Evolutionary conservation across 345 rosid genomes (phyloP), one percentile per base, ranked within the genome.

Genomic region (Conringia planisiliqua): DNA sequence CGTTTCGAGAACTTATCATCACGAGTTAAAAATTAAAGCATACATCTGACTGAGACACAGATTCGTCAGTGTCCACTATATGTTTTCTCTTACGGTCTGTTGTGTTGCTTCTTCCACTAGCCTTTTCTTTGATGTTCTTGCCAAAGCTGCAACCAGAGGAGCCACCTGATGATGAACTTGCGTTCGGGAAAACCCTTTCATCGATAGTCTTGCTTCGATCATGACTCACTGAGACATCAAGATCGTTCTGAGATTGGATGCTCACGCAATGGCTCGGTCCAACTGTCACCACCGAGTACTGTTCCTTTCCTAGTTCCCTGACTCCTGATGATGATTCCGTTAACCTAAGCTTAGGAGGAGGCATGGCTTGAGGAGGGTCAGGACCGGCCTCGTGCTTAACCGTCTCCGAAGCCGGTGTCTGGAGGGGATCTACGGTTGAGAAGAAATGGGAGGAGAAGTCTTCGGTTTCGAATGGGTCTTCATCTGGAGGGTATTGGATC

Each of bases 41-140:
- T 63, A 90, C 96, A 81, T 88, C 88, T 71, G 88, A 86, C 18
- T 83, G 90, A 79, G 86, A 81, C 66, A 84, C 85, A 47, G 83
- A 76, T 64, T 86, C 89, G 52, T 84, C 90, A 68, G 77, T 75
- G 71, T 77, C 61, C n/a, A 20, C 70, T 48, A 44, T 70, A 55
- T 72, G 83, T 79, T 90, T 90, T 81, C 96, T 82, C 79, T 88
- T 90, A 69, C 68, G 83, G 36, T 78, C 73, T 46, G 76, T 56
- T 20, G 64, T 52, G 70, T 32, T 52, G 27, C 26, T 67, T 73
- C 33, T 78, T 17, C 38, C 78, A 57, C 70, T 80, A 60, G 83
- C 57, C 17, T 80, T 77, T 58, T 85, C 82, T 83, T 82, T 86
- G 18, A 71, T 40, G 32, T 73, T 82, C 58, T 83, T 82, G 13